Evolutionary conservation across 352 stramenopile species (phyloP), one percentile per base, ranked within the genome.

Genomic region (Globisporangium spiculum): DNA sequence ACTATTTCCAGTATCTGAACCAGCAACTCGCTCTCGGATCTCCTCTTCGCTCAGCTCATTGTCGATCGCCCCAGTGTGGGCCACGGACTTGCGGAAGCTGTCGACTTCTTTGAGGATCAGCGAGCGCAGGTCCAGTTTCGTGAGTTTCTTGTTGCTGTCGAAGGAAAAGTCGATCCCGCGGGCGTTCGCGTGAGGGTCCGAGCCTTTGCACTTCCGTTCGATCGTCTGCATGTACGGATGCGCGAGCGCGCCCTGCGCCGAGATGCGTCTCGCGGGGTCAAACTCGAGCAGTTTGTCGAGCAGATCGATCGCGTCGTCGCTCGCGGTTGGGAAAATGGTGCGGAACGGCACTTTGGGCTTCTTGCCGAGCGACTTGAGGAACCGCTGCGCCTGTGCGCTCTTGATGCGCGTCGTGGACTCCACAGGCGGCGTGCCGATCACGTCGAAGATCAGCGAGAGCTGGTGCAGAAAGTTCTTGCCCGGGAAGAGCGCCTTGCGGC

Each of bases 381-480:
- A 94, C 9, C 79, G 73, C 61, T 92, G 83, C 2, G 86, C 86
- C 59, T 94, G 84, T 0, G 82, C 75, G 38, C 86, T 94, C 63
- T 94, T 89, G 60, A 94, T 89, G 50, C 75, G 74, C 1, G 69
- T 69, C 2, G 79, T 75, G 0, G 76, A 72, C 16, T 90, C 81
- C 2, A 60, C 14, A n/a, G 78, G 60, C 32, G 86, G 86, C 6
- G 84, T 81, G 24, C 84, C 84, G 18, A 94, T 80, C 7, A 94
- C 80, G 27, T 94, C 81, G 27, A 92, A 94, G 62, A 94, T 92
- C 24, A 92, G 68, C 2, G 81, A 80, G 46, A 94, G 78, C 73
- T 94, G 86, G 48, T 94, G 84, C 48, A 94, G 66, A 56, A 92
- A 94, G 63, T 94, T 92, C 56, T 92, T 94, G 0, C 84, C 84